Evolutionary conservation across 192 early-diverging fungal genomes (phyloP).

Genomic region (Geranomyces variabilis): DNA sequence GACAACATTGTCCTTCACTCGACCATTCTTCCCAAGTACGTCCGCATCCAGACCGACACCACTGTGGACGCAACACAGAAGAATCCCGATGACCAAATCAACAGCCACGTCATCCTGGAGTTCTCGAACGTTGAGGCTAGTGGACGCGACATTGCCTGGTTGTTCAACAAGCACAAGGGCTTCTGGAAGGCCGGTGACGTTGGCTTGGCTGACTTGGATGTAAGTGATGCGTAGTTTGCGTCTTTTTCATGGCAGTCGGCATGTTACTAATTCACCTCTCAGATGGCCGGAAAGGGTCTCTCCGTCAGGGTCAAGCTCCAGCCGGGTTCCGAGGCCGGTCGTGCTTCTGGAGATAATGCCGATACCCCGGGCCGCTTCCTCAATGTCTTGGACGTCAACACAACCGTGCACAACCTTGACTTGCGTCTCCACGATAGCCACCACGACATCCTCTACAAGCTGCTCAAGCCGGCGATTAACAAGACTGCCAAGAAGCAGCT

Average conservation of each 20-base stretch:
- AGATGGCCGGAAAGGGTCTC: slow-evolving; percentile 17
- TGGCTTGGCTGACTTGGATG: slow-evolving; percentile 39
- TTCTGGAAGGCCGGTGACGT: slow-evolving; percentile 41
- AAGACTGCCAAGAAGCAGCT: slow-evolving; percentile 36
- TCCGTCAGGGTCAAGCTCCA: slow-evolving; percentile 25
- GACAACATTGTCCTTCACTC: slow-evolving; percentile 47
- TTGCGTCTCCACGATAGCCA: slow-evolving; percentile 38
- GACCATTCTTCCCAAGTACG: slow-evolving; percentile 39
- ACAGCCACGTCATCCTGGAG: slow-evolving; percentile 27
- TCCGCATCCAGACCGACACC: slow-evolving; percentile 38
- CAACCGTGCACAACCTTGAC: slow-evolving; percentile 36
- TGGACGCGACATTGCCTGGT: slow-evolving; percentile 38
- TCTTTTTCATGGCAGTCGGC: no score
- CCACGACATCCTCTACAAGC: slow-evolving; percentile 39
- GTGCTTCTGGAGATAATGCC: neutral
- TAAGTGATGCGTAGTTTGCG: no score
- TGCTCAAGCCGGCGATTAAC: slow-evolving; percentile 31
- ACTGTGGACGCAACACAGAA: slow-evolving; percentile 33
- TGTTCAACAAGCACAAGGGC: slow-evolving; percentile 39
- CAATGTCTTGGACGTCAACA: slow-evolving; percentile 19
- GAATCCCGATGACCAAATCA: slow-evolving; percentile 28
- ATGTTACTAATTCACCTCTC: no score
- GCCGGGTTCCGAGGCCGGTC: slow-evolving; percentile 18
- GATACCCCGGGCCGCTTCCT: slow-evolving; percentile 20
- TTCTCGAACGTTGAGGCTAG: slow-evolving; percentile 26